These are phyloP conservation scores for Lunasporangiospora selenospora DNA, from an alignment of 192 early-diverging fungal genomes.

Conservation along the genomic window DNA sequence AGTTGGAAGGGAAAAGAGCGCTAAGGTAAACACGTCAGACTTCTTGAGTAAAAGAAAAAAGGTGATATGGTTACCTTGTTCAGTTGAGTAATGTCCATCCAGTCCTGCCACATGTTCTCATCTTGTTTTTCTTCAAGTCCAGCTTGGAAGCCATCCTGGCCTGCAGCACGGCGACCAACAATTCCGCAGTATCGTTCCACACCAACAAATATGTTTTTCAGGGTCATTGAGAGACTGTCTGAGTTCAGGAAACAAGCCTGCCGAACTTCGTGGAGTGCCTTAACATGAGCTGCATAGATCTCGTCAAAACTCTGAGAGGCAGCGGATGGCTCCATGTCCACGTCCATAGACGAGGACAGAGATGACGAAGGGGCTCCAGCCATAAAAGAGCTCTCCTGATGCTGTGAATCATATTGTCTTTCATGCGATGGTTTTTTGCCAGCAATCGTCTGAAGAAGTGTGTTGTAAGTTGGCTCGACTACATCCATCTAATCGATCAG, in stretches of 20 bases:
- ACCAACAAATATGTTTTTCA: slow-evolving; percentile 21
- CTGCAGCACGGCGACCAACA: slow-evolving; percentile 27
- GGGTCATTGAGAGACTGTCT: not conserved
- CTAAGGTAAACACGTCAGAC: not conserved
- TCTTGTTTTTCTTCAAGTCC: slow-evolving; percentile 26
- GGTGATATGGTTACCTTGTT: slow-evolving; percentile 14
- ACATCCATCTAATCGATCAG: slow-evolving; percentile 45
- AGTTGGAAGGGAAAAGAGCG: not conserved
- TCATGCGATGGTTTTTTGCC: too few relatives aligned
- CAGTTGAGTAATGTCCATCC: slow-evolving; percentile 18
- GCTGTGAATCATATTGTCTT: too few relatives aligned
- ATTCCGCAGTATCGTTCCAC: slow-evolving; percentile 23
- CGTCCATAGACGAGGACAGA: too few relatives aligned
- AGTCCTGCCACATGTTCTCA: slow-evolving; percentile 36
- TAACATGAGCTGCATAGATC: slow-evolving; percentile 34
- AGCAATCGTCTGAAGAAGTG: not conserved
- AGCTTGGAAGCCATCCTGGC: slow-evolving; percentile 34
- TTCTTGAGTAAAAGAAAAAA: not conserved
- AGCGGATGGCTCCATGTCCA: not conserved
- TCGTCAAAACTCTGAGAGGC: slow-evolving; percentile 27
- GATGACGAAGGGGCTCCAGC: too few relatives aligned
- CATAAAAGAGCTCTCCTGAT: too few relatives aligned
- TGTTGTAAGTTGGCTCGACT: not conserved
- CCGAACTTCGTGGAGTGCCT: slow-evolving; percentile 37
- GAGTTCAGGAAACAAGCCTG: slow-evolving; percentile 34